Evolutionary conservation across 2,329 filamentous ascomycete genomes (phyloP).

Genomic region (Aulographum hederae): DNA sequence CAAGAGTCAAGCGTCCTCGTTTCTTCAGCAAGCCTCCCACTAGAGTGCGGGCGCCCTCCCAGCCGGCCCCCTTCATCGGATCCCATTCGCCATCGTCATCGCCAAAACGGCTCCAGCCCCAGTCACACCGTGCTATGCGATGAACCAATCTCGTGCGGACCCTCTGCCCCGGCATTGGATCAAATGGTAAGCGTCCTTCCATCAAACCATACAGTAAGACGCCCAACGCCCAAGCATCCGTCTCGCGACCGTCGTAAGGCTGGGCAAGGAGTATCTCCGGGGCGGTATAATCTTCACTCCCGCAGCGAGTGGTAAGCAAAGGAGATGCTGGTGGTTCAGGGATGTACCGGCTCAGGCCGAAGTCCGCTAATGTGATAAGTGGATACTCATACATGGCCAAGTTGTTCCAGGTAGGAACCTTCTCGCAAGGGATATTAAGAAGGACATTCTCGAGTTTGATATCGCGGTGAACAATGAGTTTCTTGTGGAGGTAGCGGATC

Average conservation of each 20-base stretch:
- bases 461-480: conserved; percentile 84
- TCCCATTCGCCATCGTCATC: conserved; percentile 81
- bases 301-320: conserved; percentile 81
- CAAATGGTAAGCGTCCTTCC: conserved; percentile 85
- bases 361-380: conserved; percentile 74
- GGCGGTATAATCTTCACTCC: conserved; percentile 91
- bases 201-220: conserved; percentile 86
- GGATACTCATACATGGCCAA: no score
- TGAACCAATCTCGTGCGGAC: conserved; percentile 56
- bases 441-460: conserved; percentile 85
- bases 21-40: conserved; percentile 76
- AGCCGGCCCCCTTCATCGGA: conserved; percentile 42
- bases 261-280: conserved; percentile 93
- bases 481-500: conserved; percentile 66
- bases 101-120: conserved; percentile 80
- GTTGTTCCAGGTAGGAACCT: no score
- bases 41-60: conserved; percentile 60
- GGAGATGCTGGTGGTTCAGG: conserved; percentile 56
- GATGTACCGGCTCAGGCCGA: conserved; percentile 76
- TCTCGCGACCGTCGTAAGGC: conserved; percentile 79
- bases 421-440: conserved; percentile 15
- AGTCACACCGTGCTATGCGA: conserved; percentile 88
- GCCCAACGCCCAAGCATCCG: conserved; percentile 88
- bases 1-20: conserved; percentile 53
- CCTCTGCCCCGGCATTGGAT: conserved; percentile 45